Base-by-base conservation (phyloP, 2,329 filamentous ascomycete species). In the Chaetothyriales sp. region DNA sequence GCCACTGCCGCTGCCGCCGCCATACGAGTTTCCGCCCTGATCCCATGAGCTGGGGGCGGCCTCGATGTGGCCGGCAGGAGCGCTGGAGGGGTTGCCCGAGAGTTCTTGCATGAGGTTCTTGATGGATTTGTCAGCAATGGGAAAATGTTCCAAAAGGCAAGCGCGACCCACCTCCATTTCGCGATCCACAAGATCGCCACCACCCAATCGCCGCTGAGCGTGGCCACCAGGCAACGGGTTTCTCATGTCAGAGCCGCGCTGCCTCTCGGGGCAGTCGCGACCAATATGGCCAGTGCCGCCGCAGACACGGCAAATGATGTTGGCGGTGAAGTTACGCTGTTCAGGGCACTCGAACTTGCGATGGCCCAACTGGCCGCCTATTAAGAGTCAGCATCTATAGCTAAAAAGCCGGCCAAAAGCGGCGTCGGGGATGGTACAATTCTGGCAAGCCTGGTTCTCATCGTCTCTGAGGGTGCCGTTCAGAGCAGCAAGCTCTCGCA, bases 381-480 rank as follows among this genome's bases (percentile, higher is more conserved):
- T 47, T 18, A 20, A 47, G 37, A 44, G 20, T 54, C 44, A 55
- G 29, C 49, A 18, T 8, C 46, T 29, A 44, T 22, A 37, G n/a
- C n/a, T n/a, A n/a, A n/a, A n/a, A n/a, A n/a, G n/a, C n/a, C n/a
- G n/a, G n/a, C 10, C 8, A 43, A 22, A 18, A 22, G 44, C 33
- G 20, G 40, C 28, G n/a, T 49, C 43, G 6, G 44, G 43, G 37
- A 19, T 22, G 22, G 67, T 70, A 74, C 81, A 98, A 75, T 98
- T 98, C 74, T 98, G 92, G 72, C 92, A 98, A 60, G 92, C 92
- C 69, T 98, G 92, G 70, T 98, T 98, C 69, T 98, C 92, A 64
- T 98, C 92, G 66, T 98, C 92, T 74, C 92, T 90, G 18, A 98
- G 83, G 7, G 92, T 98, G 80, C 92, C 92, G 81, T 98, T 98